These are phyloP conservation scores for Trapa incisa DNA, from an alignment of 345 rosid species.

Conservation along the genomic window DNA sequence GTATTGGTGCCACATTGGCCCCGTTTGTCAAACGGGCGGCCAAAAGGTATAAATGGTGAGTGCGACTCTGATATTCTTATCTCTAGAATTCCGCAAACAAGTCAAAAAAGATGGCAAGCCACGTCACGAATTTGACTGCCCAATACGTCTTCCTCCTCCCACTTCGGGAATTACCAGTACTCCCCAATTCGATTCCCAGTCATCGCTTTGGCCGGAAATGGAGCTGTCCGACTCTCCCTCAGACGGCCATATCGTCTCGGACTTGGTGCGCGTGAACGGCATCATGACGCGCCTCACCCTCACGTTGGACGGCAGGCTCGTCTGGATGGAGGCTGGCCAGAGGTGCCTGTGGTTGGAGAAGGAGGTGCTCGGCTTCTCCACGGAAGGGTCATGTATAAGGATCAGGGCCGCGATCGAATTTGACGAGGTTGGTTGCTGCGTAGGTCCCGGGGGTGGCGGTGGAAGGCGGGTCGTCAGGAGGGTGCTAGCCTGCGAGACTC, in stretches of 20 bases:
- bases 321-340: slow-evolving; percentile 32
- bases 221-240: slow-evolving; percentile 6
- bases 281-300: slow-evolving; percentile 24
- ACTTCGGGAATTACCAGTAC: no score
- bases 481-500: slow-evolving; percentile 58
- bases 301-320: slow-evolving; percentile 42
- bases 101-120: no score
- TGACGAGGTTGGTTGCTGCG: slow-evolving; percentile 39
- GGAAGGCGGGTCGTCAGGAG: slow-evolving; percentile 29
- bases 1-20: no score
- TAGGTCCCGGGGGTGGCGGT: slow-evolving; percentile 14
- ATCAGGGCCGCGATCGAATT: slow-evolving; percentile 34
- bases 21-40: no score
- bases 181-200: no score
- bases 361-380: slow-evolving; percentile 53
- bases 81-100: no score
- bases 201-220: slow-evolving; percentile 2
- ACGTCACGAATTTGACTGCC: no score
- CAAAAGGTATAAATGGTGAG: no score
- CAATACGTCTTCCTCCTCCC: no score
- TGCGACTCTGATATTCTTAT: no score
- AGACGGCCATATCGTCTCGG: slow-evolving; percentile 15
- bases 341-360: slow-evolving; percentile 33
- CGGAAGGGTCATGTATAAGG: slow-evolving; percentile 39
- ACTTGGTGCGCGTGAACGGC: slow-evolving; percentile 36